A percentile compares a stretch with the other conserved stretches of the same genome.
Evolutionary conservation across 2,329 filamentous ascomycete species (phyloP).

Genomic region (Drechslerella coelobrocha): DNA sequence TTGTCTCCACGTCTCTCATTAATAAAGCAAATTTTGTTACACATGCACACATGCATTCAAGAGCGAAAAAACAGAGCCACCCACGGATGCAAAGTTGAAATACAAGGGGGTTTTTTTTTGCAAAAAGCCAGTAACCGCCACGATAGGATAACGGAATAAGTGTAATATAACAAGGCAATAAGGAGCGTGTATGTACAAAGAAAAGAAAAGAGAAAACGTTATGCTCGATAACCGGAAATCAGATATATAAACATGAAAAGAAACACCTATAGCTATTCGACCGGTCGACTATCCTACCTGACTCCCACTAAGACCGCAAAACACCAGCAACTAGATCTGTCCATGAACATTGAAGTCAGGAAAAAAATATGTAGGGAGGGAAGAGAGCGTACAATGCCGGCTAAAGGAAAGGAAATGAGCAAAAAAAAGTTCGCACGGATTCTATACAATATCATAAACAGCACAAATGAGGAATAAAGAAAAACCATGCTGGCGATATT

Average conservation of each 20-base stretch:
- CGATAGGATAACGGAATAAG: not conserved
- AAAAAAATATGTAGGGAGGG: not conserved
- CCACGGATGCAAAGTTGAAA: too few species aligned
- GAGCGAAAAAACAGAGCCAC: too few species aligned
- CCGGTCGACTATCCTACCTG: not conserved
- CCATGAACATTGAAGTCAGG: conserved; percentile 1
- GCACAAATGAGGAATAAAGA: not conserved
- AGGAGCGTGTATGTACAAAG: conserved; percentile 20
- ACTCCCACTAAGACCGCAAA: too few species aligned
- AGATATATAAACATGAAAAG: conserved; percentile 10
- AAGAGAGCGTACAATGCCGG: conserved; percentile 41
- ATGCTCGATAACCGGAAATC: not conserved
- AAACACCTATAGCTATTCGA: too few species aligned
- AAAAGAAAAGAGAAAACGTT: conserved; percentile 5
- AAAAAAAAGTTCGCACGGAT: conserved; percentile 2
- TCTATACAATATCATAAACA: too few species aligned
- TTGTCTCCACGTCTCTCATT: too few species aligned
- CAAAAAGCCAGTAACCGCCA: too few species aligned
- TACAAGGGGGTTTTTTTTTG: too few species aligned
- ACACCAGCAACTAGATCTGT: conserved; percentile 7
- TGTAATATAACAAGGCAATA: not conserved
- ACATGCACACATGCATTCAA: too few species aligned
- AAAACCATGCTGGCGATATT: not conserved
- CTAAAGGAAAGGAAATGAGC: conserved; percentile 11
- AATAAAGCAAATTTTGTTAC: too few species aligned